These are phyloP conservation scores for Ophiorrhiza pumila DNA, from an alignment of 257 asterid species.

Conservation along the genomic window DNA sequence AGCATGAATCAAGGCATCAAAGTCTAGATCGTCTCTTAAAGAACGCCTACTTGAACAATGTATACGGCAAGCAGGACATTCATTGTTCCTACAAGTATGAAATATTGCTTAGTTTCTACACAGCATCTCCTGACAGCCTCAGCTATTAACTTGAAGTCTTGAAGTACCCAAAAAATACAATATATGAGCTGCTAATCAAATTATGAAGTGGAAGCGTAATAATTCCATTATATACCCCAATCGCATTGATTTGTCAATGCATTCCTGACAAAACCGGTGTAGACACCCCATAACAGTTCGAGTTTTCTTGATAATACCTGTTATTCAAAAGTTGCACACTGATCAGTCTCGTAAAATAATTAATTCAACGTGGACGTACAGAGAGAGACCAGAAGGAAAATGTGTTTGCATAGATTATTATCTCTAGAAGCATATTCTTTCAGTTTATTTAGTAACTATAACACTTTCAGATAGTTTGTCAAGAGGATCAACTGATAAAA, in stretches of 20 bases:
- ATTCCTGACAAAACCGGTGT: slow-evolving; percentile 59
- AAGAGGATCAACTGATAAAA: not conserved
- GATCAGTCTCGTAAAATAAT: not conserved
- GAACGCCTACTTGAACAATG: slow-evolving; percentile 56
- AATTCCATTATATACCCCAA: slow-evolving; percentile 36
- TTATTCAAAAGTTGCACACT: slow-evolving; percentile 7
- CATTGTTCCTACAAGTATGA: slow-evolving; percentile 38
- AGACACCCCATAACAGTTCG: slow-evolving; percentile 56
- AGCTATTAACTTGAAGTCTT: not conserved
- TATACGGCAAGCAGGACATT: slow-evolving; percentile 58
- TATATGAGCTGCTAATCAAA: not conserved
- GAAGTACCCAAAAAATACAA: not conserved
- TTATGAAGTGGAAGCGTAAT: not conserved
- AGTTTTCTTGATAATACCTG: slow-evolving; percentile 52
- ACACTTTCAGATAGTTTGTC: not conserved
- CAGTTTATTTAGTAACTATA: not conserved
- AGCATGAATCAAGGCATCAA: slow-evolving; percentile 37
- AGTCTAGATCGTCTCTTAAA: slow-evolving; percentile 46
- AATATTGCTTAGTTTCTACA: not conserved
- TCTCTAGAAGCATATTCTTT: not conserved
- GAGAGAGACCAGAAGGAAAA: not conserved
- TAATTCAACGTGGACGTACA: not conserved
- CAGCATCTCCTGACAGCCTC: not conserved
- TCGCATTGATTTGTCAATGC: slow-evolving; percentile 62
- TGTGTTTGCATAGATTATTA: not conserved